Evolutionary conservation across 106 monocot genomes (phyloP).

Genomic region (Allium fistulosum): DNA sequence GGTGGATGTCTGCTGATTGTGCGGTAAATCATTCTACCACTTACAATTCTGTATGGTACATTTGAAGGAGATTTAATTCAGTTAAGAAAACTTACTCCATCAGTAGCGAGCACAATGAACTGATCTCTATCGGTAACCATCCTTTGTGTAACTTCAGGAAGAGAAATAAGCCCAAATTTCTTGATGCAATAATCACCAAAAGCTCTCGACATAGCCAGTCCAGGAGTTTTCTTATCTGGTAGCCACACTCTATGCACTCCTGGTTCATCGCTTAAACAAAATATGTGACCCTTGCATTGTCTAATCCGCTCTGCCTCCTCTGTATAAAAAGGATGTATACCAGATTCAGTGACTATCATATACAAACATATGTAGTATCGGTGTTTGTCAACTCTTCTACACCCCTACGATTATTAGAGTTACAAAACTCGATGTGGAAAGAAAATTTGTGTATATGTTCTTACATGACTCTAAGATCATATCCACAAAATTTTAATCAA

Average conservation of each 20-base stretch:
- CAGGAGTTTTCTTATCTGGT: slow-evolving; percentile 55
- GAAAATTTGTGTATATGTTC: no score
- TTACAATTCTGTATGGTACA: no score
- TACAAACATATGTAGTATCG: no score
- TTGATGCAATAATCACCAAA: slow-evolving; percentile 90
- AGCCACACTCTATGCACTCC: slow-evolving; percentile 78
- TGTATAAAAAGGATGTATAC: slow-evolving; percentile 2
- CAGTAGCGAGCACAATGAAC: slow-evolving; percentile 88
- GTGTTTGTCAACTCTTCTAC: no score
- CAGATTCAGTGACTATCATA: no score
- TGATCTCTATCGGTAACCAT: slow-evolving; percentile 43
- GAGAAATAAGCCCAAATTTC: slow-evolving; percentile 69
- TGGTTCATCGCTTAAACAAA: slow-evolving; percentile 74
- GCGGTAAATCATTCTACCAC: no score
- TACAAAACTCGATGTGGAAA: no score
- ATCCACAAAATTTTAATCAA: no score
- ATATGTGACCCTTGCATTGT: slow-evolving; percentile 69
- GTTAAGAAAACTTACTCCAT: slow-evolving; percentile 49
- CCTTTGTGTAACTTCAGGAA: slow-evolving; percentile 73
- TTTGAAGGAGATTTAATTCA: no score
- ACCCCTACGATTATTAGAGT: no score
- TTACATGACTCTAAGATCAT: no score
- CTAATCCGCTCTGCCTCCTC: slow-evolving; percentile 82
- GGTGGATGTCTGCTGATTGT: no score
- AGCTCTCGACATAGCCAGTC: slow-evolving; percentile 92